Conservation (phyloP, 768 basidiomycete species). For the Amanita phalloides region DNA sequence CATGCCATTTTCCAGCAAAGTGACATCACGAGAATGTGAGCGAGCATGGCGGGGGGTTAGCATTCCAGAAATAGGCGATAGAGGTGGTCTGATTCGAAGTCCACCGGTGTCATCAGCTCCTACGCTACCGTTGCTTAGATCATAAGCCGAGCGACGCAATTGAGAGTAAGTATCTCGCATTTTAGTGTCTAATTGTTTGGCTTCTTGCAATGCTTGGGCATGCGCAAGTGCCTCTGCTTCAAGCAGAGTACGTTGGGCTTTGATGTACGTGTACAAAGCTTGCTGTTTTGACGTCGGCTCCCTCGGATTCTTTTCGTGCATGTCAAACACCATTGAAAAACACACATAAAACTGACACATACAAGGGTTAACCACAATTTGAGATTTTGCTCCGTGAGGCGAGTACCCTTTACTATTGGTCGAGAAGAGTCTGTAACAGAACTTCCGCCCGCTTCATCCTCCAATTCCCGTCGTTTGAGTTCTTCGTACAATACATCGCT, state of each 20-base stretch:
- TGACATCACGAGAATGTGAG: slow-evolving; percentile 59
- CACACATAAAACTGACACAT: slow-evolving; percentile 19
- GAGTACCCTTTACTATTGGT: slow-evolving; percentile 55
- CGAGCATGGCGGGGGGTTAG: slow-evolving; percentile 30
- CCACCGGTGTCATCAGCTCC: slow-evolving; percentile 49
- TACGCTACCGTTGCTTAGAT: slow-evolving; percentile 37
- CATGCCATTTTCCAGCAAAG: slow-evolving; percentile 80
- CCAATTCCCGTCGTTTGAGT: slow-evolving; percentile 56
- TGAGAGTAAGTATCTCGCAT: slow-evolving; percentile 78
- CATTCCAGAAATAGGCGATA: slow-evolving; percentile 25
- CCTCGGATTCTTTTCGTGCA: slow-evolving; percentile 62
- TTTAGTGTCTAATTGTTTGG: slow-evolving; percentile 60
- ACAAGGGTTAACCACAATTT: slow-evolving; percentile 75
- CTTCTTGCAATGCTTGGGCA: slow-evolving; percentile 69
- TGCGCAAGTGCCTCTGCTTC: slow-evolving; percentile 77
- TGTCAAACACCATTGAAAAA: slow-evolving; percentile 7
- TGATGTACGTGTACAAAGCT: slow-evolving; percentile 74
- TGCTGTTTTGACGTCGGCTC: slow-evolving; percentile 81
- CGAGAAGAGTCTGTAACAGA: slow-evolving; percentile 43
- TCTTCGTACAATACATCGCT: slow-evolving; percentile 81
- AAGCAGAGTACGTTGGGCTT: slow-evolving; percentile 67
- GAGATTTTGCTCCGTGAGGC: slow-evolving; percentile 67
- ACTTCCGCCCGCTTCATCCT: slow-evolving; percentile 48
- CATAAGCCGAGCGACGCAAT: slow-evolving; percentile 70
- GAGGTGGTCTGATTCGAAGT: slow-evolving; percentile 61